Conservation (phyloP, 352 stramenopile genomes). For the Phytophthora foliorum region DNA sequence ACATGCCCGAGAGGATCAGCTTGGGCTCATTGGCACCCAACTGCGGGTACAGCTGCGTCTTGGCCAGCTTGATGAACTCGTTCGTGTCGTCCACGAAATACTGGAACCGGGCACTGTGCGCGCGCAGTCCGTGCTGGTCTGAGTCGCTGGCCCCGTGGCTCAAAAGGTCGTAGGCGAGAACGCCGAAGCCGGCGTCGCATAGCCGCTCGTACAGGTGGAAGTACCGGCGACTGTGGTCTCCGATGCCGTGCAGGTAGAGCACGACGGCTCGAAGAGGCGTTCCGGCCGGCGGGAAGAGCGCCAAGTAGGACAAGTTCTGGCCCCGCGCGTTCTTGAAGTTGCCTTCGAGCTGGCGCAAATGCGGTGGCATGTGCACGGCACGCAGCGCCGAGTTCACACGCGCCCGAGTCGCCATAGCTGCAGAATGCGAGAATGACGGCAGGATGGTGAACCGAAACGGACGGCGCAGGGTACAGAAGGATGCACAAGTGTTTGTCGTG, state of each 20-base stretch:
- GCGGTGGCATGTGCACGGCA: slow-evolving; percentile 46
- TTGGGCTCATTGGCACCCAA: slow-evolving; percentile 33
- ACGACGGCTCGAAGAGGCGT: slow-evolving; percentile 48
- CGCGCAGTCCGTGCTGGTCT: slow-evolving; percentile 39
- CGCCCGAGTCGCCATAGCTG: slow-evolving; percentile 22
- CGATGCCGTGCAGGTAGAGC: slow-evolving; percentile 64
- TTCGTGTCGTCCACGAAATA: slow-evolving; percentile 69
- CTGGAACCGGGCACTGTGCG: slow-evolving; percentile 46
- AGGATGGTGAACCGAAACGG: slow-evolving; percentile 16
- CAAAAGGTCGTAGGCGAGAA: slow-evolving; percentile 59
- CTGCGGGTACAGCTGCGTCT: slow-evolving; percentile 42
- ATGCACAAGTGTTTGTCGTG: too few species aligned
- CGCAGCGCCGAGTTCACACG: slow-evolving; percentile 37
- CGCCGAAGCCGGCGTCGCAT: slow-evolving; percentile 48
- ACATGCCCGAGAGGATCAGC: slow-evolving; percentile 71
- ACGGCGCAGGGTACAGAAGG: neutral
- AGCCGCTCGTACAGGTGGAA: slow-evolving; percentile 56
- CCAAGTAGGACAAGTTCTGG: slow-evolving; percentile 52
- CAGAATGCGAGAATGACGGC: slow-evolving; percentile 15
- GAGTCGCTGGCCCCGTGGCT: slow-evolving; percentile 56
- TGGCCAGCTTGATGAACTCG: slow-evolving; percentile 49
- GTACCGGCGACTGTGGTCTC: slow-evolving; percentile 56
- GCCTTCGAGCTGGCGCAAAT: slow-evolving; percentile 48
- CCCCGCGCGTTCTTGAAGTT: slow-evolving; percentile 50
- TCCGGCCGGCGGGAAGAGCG: slow-evolving; percentile 40